These are phyloP conservation scores for Boechera divaricarpa DNA, from an alignment of 345 rosid species.

Conservation along the genomic window DNA sequence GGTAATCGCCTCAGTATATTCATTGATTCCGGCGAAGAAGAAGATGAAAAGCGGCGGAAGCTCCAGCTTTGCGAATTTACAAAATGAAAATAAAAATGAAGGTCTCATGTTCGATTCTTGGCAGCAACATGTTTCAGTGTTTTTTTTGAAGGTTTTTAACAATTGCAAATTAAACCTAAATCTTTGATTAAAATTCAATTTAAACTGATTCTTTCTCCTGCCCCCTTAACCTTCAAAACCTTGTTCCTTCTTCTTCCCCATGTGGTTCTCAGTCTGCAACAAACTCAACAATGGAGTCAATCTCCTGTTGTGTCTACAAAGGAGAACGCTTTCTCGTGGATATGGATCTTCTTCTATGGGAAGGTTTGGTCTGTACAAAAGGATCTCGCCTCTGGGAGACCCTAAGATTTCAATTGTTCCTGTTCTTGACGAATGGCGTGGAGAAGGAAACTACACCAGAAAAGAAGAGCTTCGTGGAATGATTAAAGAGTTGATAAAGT, in stretches of 20 bases:
- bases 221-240: neutral
- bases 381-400: neutral
- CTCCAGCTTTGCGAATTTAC: too few species aligned
- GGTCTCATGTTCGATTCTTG: neutral
- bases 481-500: neutral
- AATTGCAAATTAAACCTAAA: neutral
- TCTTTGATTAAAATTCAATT: neutral
- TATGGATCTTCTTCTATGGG: slow-evolving; percentile 11
- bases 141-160: neutral
- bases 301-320: neutral
- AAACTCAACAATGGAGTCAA: slow-evolving; percentile 1
- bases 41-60: neutral
- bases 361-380: neutral
- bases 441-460: neutral
- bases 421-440: slow-evolving; percentile 15
- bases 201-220: neutral
- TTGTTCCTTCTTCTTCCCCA: neutral
- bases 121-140: neutral
- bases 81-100: neutral
- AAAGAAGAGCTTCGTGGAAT: slow-evolving; percentile 14
- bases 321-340: neutral
- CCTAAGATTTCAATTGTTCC: neutral
- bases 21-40: slow-evolving; percentile 32
- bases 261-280: neutral
- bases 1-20: slow-evolving; percentile 35